phyloP scores from a whole-genome alignment of 78 protist genomes.

The Dictyostelium capitatum region DNA sequence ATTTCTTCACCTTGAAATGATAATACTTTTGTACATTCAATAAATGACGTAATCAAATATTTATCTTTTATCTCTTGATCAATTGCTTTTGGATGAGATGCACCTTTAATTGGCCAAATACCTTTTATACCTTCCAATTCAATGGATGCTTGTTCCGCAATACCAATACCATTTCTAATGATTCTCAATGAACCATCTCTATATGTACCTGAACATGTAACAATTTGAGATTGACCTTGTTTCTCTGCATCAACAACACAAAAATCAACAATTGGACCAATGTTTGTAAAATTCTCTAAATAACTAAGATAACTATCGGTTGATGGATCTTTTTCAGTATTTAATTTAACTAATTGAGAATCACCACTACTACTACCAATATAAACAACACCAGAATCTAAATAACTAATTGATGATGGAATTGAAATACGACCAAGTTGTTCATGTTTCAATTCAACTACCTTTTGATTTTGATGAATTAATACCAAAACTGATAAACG shows the following conservation, averaged over 20 bases:
- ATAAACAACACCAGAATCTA: constrained; percentile 91
- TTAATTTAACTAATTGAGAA: constrained; percentile 86
- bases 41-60: constrained; percentile 86
- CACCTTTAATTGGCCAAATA: constrained; percentile 86
- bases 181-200: constrained; percentile 93
- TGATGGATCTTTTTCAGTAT: constrained; percentile 40
- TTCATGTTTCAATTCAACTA: constrained; percentile 30
- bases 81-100: no score
- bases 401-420: constrained; percentile 71
- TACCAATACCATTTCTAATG: constrained; percentile 95
- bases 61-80: neutral
- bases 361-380: constrained; percentile 91
- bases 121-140: constrained; percentile 93
- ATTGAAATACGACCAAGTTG: constrained; percentile 76
- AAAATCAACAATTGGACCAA: constrained; percentile 94
- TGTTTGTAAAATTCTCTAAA: constrained; percentile 85
- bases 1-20: constrained; percentile 88
- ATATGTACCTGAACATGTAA: constrained; percentile 93
- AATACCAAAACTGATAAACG: constrained; percentile 39
- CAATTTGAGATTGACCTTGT: constrained; percentile 93
- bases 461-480: neutral
- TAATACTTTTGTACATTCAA: constrained; percentile 87
- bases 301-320: constrained; percentile 29
- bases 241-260: constrained; percentile 90
- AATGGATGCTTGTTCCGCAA: constrained; percentile 91